phyloP scores from a whole-genome alignment of 1,284 basidiomycete genomes.

The Ceratobasidium sp. region DNA sequence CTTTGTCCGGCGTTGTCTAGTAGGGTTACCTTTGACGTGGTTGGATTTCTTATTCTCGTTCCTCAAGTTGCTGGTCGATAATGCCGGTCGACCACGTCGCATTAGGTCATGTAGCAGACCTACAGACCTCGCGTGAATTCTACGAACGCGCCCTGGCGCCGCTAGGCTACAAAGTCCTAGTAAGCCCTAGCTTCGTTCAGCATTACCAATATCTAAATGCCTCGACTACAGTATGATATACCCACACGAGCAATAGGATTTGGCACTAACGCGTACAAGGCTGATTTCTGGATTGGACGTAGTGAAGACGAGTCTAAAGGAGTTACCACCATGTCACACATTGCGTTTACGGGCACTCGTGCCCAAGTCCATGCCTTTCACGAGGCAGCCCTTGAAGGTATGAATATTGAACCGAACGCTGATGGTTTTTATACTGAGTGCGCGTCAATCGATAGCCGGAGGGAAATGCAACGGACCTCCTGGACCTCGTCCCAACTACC shows the following conservation, averaged over 20 bases:
- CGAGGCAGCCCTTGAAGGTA: constrained; percentile 24
- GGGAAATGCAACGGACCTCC: constrained; percentile 30
- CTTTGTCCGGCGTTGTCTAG: too few species aligned
- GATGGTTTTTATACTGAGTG: not conserved
- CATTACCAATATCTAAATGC: not conserved
- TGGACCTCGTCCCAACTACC: constrained; percentile 11
- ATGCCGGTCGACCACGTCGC: constrained; percentile 26
- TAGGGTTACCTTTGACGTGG: too few species aligned
- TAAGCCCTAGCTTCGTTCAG: not conserved
- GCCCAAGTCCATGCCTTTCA: constrained; percentile 32
- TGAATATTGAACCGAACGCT: not conserved
- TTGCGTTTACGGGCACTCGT: constrained; percentile 27
- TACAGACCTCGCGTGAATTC: not conserved
- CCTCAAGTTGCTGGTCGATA: not conserved
- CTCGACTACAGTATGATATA: not conserved
- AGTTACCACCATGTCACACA: not conserved
- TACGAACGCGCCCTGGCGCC: constrained; percentile 23
- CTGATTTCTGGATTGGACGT: constrained; percentile 13
- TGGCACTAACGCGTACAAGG: not conserved
- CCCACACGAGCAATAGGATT: constrained; percentile 8
- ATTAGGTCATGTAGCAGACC: not conserved
- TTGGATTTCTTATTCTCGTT: too few species aligned
- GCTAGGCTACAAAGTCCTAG: constrained; percentile 23
- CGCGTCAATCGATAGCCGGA: not conserved
- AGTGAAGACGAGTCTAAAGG: not conserved